Conservation (phyloP, 1,284 basidiomycete species). For the Fomes fomentarius region DNA sequence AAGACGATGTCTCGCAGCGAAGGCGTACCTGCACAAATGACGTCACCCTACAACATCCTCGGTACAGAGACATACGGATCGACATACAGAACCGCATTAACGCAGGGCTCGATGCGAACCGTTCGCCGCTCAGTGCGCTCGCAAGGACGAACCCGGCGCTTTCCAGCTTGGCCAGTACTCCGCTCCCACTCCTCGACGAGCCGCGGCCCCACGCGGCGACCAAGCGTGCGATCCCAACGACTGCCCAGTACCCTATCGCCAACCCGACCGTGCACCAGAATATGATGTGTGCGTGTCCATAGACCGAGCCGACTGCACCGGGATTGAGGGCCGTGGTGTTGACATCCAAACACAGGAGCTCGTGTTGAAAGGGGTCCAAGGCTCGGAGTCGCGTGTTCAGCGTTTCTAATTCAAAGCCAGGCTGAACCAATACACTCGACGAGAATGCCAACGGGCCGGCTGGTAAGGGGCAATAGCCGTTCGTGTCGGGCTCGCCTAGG, state of each 20-base stretch:
- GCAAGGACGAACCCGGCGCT: slow-evolving; percentile 86
- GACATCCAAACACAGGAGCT: slow-evolving; percentile 85
- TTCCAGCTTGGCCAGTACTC: slow-evolving; percentile 70
- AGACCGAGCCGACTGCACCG: slow-evolving; percentile 49
- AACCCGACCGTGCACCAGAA: slow-evolving; percentile 85
- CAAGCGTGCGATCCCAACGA: slow-evolving; percentile 80
- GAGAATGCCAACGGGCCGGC: slow-evolving; percentile 85
- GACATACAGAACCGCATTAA: slow-evolving; percentile 85
- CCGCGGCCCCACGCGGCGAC: slow-evolving; percentile 83
- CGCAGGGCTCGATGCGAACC: slow-evolving; percentile 83
- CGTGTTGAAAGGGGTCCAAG: slow-evolving; percentile 81
- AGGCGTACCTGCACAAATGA: slow-evolving; percentile 72
- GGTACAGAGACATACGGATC: slow-evolving; percentile 2
- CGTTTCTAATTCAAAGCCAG: slow-evolving; percentile 79
- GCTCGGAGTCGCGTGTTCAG: slow-evolving; percentile 84
- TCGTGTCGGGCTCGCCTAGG: slow-evolving; percentile 46
- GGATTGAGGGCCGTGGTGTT: slow-evolving; percentile 78
- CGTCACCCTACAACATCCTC: slow-evolving; percentile 16
- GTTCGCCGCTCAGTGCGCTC: slow-evolving; percentile 92
- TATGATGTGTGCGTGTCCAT: slow-evolving; percentile 78
- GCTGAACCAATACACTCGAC: slow-evolving; percentile 71
- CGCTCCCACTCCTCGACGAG: slow-evolving; percentile 56
- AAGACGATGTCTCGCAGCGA: slow-evolving; percentile 91
- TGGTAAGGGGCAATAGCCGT: slow-evolving; percentile 71
- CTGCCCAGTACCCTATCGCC: slow-evolving; percentile 79